These are phyloP conservation scores for Exserohilum rostratum DNA, from an alignment of 2,329 filamentous ascomycete genomes.

Conservation along the genomic window DNA sequence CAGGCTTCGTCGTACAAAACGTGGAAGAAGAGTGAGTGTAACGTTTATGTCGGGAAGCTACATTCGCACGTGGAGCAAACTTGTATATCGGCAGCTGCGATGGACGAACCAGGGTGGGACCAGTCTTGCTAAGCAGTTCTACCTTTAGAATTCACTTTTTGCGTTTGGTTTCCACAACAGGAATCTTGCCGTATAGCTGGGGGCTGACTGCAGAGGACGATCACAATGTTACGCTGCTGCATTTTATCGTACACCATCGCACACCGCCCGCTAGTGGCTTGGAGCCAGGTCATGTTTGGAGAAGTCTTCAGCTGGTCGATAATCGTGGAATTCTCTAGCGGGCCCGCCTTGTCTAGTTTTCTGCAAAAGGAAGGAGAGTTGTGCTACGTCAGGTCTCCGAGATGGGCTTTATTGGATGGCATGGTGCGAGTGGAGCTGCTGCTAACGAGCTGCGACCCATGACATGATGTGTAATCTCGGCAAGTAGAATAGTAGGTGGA, in stretches of 20 bases:
- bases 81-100: constrained; percentile 5
- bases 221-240: background rate
- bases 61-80: constrained; percentile 6
- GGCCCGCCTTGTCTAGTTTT: background rate
- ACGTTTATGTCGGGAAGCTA: background rate
- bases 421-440: background rate
- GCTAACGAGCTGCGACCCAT: background rate
- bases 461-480: constrained; percentile 4
- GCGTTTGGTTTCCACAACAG: constrained; percentile 2
- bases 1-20: constrained; percentile 9
- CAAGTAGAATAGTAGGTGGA: background rate
- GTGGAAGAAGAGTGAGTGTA: constrained; percentile 8
- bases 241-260: constrained; percentile 6
- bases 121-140: background rate
- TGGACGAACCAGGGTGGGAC: background rate
- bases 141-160: background rate
- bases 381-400: constrained; percentile 6
- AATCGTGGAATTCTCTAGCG: constrained; percentile 9
- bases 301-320: constrained; percentile 8
- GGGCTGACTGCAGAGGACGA: background rate
- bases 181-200: constrained; percentile 4
- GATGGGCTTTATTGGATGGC: background rate
- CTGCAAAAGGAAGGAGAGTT: background rate
- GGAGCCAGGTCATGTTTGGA: background rate
- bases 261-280: constrained; percentile 1